These are phyloP conservation scores for Paradendryphiella salina DNA, from an alignment of 2,329 filamentous ascomycete genomes.

Conservation along the genomic window DNA sequence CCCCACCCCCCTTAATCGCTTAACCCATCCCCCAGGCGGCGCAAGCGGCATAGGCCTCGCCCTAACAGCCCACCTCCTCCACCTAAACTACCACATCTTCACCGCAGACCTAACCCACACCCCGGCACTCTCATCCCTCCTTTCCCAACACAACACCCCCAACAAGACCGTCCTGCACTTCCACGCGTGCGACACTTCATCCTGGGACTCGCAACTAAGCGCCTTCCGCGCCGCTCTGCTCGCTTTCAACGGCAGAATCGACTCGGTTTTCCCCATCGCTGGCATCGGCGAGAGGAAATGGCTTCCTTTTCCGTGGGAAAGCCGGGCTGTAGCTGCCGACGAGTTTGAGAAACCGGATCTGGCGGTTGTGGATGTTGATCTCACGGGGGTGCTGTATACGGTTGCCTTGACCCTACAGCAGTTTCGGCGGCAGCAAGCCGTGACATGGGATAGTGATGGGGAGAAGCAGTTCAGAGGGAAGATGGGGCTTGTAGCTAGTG, in stretches of 20 bases:
- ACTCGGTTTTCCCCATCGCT: slow-evolving; percentile 49
- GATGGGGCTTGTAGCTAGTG: slow-evolving; percentile 44
- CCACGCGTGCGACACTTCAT: slow-evolving; percentile 39
- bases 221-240: slow-evolving; percentile 45
- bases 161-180: slow-evolving; percentile 18
- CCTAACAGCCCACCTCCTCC: slow-evolving; percentile 36
- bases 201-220: slow-evolving; percentile 45
- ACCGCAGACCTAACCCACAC: slow-evolving; percentile 46
- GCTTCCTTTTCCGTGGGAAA: slow-evolving; percentile 28
- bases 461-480: slow-evolving; percentile 42
- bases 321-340: slow-evolving; percentile 18
- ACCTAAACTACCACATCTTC: slow-evolving; percentile 52
- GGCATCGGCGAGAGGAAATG: slow-evolving; percentile 49
- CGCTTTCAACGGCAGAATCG: slow-evolving; percentile 44
- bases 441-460: slow-evolving; percentile 21
- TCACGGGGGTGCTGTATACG: slow-evolving; percentile 51
- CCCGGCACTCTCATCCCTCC: too few relatives aligned
- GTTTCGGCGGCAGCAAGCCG: slow-evolving; percentile 47
- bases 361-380: slow-evolving; percentile 46
- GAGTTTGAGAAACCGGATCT: slow-evolving; percentile 48
- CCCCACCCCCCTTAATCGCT: neutral
- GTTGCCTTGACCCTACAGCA: slow-evolving; percentile 51
- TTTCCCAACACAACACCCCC: slow-evolving; percentile 31
- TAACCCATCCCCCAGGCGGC: slow-evolving; percentile 16
- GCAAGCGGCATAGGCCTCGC: slow-evolving; percentile 44